Evolutionary conservation across 164 flowering plant genomes (phyloP).

Genomic region (Buxus sempervirens): DNA sequence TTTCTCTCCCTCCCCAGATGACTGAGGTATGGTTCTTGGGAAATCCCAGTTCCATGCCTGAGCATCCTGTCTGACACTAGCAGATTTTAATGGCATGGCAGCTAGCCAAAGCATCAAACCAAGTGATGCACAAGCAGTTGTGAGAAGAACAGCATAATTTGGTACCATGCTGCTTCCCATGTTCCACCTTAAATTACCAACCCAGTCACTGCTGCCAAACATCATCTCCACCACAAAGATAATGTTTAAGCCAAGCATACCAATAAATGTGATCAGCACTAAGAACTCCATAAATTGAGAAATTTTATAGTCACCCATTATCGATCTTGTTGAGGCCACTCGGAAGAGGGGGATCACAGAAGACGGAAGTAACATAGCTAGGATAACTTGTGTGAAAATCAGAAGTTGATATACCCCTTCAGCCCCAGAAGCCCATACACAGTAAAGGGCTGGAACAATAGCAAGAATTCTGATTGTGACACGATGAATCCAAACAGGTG

Average conservation of each 20-base stretch:
- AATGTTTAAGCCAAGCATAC: constrained; percentile 67
- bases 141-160: constrained; percentile 51
- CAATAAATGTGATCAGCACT: constrained; percentile 48
- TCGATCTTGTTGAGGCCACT: constrained; percentile 70
- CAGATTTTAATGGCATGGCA: constrained; percentile 82
- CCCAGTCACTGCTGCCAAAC: constrained; percentile 90
- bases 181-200: constrained; percentile 57
- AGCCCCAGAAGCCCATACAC: constrained; percentile 71
- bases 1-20: constrained; percentile 28
- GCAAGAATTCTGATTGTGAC: constrained; percentile 56
- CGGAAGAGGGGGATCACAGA: constrained; percentile 89
- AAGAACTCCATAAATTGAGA: constrained; percentile 69
- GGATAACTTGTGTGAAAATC: constrained; percentile 73
- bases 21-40: constrained; percentile 21
- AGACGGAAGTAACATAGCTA: constrained; percentile 85
- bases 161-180: constrained; percentile 40
- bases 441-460: constrained; percentile 58
- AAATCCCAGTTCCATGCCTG: constrained; percentile 50
- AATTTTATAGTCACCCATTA: constrained; percentile 71
- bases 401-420: constrained; percentile 89
- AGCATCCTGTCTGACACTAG: constrained; percentile 40
- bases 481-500: constrained; percentile 82
- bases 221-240: constrained; percentile 73
- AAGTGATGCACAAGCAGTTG: constrained; percentile 51
- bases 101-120: constrained; percentile 81